A percentile compares a stretch with the other conserved stretches of the same genome.
Conservation (phyloP, 2,329 filamentous ascomycete species). For the Coniochaeta pulveracea region DNA sequence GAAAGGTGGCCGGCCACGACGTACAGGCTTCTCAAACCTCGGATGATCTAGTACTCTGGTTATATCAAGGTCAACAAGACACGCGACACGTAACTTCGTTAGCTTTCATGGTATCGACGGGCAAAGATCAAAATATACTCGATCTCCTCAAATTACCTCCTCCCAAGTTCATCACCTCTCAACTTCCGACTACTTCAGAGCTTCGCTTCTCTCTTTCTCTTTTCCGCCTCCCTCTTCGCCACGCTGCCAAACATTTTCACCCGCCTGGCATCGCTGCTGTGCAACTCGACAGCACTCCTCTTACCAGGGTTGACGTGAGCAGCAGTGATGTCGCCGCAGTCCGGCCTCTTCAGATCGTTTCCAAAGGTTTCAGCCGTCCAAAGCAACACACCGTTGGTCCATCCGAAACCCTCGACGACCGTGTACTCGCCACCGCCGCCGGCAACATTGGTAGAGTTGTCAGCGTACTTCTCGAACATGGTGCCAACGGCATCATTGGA, state of each 20-base stretch:
- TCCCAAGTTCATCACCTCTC: too few species aligned
- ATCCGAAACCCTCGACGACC: slow-evolving; percentile 60
- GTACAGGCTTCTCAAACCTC: too few species aligned
- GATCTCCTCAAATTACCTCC: too few species aligned
- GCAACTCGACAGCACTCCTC: slow-evolving; percentile 32
- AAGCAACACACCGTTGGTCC: slow-evolving; percentile 58
- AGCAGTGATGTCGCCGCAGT: slow-evolving; percentile 39
- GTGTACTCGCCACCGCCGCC: slow-evolving; percentile 58
- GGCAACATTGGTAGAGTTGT: slow-evolving; percentile 46
- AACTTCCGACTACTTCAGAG: too few species aligned
- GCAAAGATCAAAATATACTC: too few species aligned
- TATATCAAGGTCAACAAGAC: too few species aligned
- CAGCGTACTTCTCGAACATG: slow-evolving; percentile 62
- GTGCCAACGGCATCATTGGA: slow-evolving; percentile 34
- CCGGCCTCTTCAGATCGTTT: slow-evolving; percentile 38
- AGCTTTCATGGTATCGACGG: too few species aligned
- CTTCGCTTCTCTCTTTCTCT: slow-evolving; percentile 1
- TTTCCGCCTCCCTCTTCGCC: slow-evolving; percentile 2
- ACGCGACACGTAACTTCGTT: too few species aligned
- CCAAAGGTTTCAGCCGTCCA: slow-evolving; percentile 55
- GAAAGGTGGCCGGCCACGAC: too few species aligned
- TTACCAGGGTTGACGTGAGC: slow-evolving; percentile 22
- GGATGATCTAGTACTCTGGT: too few species aligned
- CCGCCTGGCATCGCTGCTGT: slow-evolving; percentile 31
- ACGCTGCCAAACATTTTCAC: slow-evolving; percentile 32